phyloP scores from a whole-genome alignment of 176 grass and related monocot species.

The Aechmea fasciata region DNA sequence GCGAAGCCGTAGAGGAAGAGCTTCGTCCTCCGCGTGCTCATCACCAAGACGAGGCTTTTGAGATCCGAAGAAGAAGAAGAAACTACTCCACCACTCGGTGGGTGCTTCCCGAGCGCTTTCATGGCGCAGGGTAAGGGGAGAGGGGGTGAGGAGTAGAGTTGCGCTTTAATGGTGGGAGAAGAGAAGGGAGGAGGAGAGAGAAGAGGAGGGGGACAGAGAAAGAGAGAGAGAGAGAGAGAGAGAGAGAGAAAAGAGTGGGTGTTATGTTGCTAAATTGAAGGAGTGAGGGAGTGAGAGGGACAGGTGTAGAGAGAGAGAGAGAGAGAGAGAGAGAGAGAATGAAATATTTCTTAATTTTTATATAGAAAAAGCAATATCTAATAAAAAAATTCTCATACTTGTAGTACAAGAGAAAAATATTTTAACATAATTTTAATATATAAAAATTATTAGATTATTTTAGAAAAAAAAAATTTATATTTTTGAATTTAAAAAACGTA shows the following conservation, averaged over 20 bases:
- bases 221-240: neutral
- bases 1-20: constrained; percentile 57
- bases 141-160: neutral
- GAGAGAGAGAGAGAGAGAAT: too few relatives aligned
- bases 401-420: too few relatives aligned
- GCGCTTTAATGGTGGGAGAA: neutral
- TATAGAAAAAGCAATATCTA: too few relatives aligned
- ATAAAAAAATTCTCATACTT: too few relatives aligned
- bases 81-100: neutral
- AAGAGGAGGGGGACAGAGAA: neutral
- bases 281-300: too few relatives aligned
- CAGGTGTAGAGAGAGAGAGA: too few relatives aligned
- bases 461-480: too few relatives aligned
- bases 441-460: too few relatives aligned
- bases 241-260: neutral
- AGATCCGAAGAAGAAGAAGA: constrained; percentile 11
- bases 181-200: neutral
- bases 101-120: constrained; percentile 22
- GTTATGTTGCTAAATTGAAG: neutral
- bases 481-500: too few relatives aligned
- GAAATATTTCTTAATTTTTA: too few relatives aligned
- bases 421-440: too few relatives aligned
- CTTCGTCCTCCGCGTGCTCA: constrained; percentile 28
- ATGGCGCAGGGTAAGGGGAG: constrained; percentile 14
- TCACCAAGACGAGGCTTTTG: constrained; percentile 1